Evolutionary conservation across 1,284 basidiomycete species (phyloP).

Genomic region (Erythrobasidium hasegawianum): DNA sequence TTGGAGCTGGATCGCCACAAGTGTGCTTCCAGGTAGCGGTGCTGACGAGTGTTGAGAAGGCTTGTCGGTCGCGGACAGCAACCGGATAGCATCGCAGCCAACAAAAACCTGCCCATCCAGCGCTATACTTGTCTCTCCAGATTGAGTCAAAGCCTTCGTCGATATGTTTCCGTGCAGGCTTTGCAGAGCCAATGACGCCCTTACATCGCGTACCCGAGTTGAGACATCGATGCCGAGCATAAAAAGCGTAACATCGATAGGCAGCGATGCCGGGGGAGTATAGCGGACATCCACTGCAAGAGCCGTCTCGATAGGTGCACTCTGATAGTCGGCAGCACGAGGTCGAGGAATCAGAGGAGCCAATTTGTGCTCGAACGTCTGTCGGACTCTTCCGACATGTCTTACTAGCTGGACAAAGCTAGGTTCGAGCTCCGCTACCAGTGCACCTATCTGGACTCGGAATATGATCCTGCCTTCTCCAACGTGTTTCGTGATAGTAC

Average conservation of each 20-base stretch:
- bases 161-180: background rate
- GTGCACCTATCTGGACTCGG: constrained; percentile 2
- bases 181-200: background rate
- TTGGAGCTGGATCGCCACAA: constrained; percentile 3
- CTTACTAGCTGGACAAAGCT: constrained; percentile 12
- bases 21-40: background rate
- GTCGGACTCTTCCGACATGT: constrained; percentile 20
- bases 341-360: constrained; percentile 22
- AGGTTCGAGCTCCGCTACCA: constrained; percentile 14
- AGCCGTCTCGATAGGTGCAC: background rate
- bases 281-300: too few species aligned
- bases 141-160: background rate
- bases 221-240: constrained; percentile 11
- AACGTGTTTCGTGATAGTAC: background rate
- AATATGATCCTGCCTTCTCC: constrained; percentile 4
- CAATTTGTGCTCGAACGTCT: constrained; percentile 12
- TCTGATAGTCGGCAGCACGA: background rate
- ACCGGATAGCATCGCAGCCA: background rate
- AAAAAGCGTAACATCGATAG: background rate
- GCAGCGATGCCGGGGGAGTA: background rate
- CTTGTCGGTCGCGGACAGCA: constrained; percentile 6
- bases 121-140: background rate
- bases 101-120: constrained; percentile 1
- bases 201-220: constrained; percentile 11
- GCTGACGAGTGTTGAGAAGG: too few species aligned